Base-by-base conservation (phyloP, 176 grass and related monocot genomes). In the Pontederia paniculata region DNA sequence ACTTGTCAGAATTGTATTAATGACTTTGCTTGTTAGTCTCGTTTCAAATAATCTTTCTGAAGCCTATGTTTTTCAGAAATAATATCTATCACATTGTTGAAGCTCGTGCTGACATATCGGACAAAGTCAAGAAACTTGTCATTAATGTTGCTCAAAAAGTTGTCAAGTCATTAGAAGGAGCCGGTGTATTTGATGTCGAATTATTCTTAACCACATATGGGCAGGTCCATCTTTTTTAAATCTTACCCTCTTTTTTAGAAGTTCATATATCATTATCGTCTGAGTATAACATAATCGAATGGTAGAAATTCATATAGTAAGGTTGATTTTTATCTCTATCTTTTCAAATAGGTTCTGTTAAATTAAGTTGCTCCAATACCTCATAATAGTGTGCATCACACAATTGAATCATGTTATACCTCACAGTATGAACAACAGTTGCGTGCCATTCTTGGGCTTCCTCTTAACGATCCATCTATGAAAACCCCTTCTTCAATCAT, bases 351-450 rank as follows among this genome's bases (percentile, higher is more conserved):
- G 87, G 76, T 93, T 74, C 74, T 98, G 45, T 64, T 93, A 66
- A 98, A 88, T 42, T 86, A 98, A 76, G 94, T 98, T 14, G 94
- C 94, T 23, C 87, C 94, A 51, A 88, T 80, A 52, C 94, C 94
- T 45, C 94, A 98, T 72, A 98, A 98, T 21, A 93, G 94, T 79
- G 94, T 86, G 49, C 94, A 98, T 71, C 87, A 93, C 62, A 93
- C 87, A 48, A 98, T 98, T 9, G 94, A 98, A 49, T 79, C 94
- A 50, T 98, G 83, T 46, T 88, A 98, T 63, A 93, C 83, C 48
- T 98, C 94, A 76, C 94, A 98, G 57, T 98, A 93, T 9, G 87
- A 98, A 52, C 87, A 98, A 19, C 94, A 98, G 62, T 81, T 98
- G 60, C 77, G 87, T 19, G 94, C 94, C 76, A 80, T 93, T 79